Evolutionary conservation across 768 basidiomycete species (phyloP).

Genomic region (Boletus subcaerulescens): DNA sequence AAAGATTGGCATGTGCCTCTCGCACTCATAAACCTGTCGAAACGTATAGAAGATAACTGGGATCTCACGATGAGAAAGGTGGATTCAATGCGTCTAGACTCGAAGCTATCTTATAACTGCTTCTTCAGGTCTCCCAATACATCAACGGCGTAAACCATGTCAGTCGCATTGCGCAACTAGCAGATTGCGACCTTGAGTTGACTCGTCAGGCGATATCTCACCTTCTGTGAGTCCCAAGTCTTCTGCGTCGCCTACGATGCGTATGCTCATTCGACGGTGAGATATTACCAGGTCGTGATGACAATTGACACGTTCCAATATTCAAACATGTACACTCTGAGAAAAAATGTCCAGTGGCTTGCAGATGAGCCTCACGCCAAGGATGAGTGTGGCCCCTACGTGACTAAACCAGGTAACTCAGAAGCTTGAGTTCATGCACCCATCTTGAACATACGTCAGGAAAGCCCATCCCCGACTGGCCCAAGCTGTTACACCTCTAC

Average conservation of each 20-base stretch:
- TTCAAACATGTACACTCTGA: slow-evolving; percentile 94
- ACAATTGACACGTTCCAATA: slow-evolving; percentile 96
- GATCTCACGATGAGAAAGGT: slow-evolving; percentile 93
- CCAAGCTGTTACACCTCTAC: slow-evolving; percentile 81
- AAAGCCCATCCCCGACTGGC: slow-evolving; percentile 74
- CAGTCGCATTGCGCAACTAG: slow-evolving; percentile 85
- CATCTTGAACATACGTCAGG: slow-evolving; percentile 35
- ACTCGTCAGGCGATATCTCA: slow-evolving; percentile 88
- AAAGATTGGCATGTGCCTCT: slow-evolving; percentile 96
- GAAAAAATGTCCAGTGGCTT: slow-evolving; percentile 83
- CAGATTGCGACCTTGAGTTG: slow-evolving; percentile 81
- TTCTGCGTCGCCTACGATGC: background rate
- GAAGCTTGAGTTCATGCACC: background rate
- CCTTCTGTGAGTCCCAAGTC: slow-evolving; percentile 61
- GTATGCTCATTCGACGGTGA: slow-evolving; percentile 30
- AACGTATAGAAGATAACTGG: slow-evolving; percentile 88
- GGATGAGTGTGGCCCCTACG: slow-evolving; percentile 90
- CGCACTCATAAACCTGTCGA: slow-evolving; percentile 78
- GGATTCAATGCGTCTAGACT: background rate
- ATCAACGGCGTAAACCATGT: slow-evolving; percentile 94
- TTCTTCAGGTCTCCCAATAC: slow-evolving; percentile 57
- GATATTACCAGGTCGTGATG: slow-evolving; percentile 97
- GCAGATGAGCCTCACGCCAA: slow-evolving; percentile 82
- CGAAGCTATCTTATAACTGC: background rate
- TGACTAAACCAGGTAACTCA: slow-evolving; percentile 64